A percentile compares a stretch with the other conserved stretches of the same genome.
Conservation (phyloP, 23 red algal genomes). For the Gracilaria domingensis region DNA sequence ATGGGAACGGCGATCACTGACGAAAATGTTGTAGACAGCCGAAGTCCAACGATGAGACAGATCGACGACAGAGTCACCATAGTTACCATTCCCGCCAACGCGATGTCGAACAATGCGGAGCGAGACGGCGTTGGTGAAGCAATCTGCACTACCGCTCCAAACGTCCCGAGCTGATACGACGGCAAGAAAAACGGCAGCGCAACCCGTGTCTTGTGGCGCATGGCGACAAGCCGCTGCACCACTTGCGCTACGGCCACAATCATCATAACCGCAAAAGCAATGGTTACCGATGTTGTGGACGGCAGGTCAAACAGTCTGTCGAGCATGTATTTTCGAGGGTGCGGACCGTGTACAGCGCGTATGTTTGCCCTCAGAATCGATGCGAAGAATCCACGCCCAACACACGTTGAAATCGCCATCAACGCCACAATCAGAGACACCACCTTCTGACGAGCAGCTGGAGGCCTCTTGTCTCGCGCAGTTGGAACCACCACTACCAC, state of each 20-base stretch:
- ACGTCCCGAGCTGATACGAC: constrained; percentile 76
- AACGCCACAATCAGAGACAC: constrained; percentile 29
- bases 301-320: constrained; percentile 55
- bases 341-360: constrained; percentile 15
- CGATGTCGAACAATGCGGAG: constrained; percentile 83
- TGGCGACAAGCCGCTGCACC: constrained; percentile 72
- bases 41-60: constrained; percentile 70
- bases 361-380: constrained; percentile 35
- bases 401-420: constrained; percentile 43
- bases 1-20: constrained; percentile 32
- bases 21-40: constrained; percentile 58
- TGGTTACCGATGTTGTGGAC: constrained; percentile 28
- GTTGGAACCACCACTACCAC: constrained; percentile 78
- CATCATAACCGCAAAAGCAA: constrained; percentile 41
- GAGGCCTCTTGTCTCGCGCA: constrained; percentile 35
- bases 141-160: constrained; percentile 77
- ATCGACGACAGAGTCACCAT: constrained; percentile 57
- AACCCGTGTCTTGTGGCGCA: constrained; percentile 52
- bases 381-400: constrained; percentile 61
- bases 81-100: constrained; percentile 60
- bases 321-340: neutral
- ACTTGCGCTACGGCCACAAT: constrained; percentile 44
- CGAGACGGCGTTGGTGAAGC: constrained; percentile 76
- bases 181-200: constrained; percentile 76
- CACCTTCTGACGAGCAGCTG: constrained; percentile 44